Base-by-base conservation (phyloP, 2,329 filamentous ascomycete species). In the Beauveria sp. region DNA sequence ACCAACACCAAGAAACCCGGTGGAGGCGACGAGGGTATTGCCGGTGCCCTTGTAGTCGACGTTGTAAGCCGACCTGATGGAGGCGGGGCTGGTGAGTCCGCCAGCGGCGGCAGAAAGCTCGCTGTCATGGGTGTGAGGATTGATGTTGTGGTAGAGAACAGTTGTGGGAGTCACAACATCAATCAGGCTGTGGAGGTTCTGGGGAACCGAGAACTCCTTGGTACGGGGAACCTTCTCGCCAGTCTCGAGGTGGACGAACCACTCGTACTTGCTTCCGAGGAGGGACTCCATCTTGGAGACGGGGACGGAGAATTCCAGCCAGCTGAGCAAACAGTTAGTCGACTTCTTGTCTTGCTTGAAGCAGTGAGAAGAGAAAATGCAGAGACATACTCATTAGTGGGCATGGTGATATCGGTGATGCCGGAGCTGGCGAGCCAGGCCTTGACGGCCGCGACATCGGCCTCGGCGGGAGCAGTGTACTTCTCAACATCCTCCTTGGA, bases 391-490 rank as follows among this genome's bases (percentile, higher is more conserved):
- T 63, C 61, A n/a, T 63, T 63, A 42, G 61, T 63, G 38, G 62
- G 57, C 46, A 51, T 50, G n/a, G 57, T 28, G 9, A 61, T 42
- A 1, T 61, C 57, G 26, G 53, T 60, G 54, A 65, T 63, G 6
- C 63, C 65, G 16, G 60, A 42, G 22, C 28, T 26, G 45, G 34
- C 48, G 26, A 70, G 64, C 69, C 69, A 71, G 16, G 62, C 49
- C 61, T 65, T 64, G 26, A 70, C 66, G 3, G 65, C 66, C 10
- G 63, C 60, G 18, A 64, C 64, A 2, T 68, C 64, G 38, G 62
- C 63, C 14, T 65, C 64, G 2, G 68, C 61, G 7, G 69, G 69
- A 40, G 53, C 64, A 54, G 68, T 70, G 52, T 67, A 63, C 28
- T 67, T 62, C 48, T 67, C 66, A 28, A 70, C 63, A 48, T 69